A percentile compares a stretch with the other conserved stretches of the same genome.
Conservation (phyloP, 768 basidiomycete genomes). For the Russula earlei region DNA sequence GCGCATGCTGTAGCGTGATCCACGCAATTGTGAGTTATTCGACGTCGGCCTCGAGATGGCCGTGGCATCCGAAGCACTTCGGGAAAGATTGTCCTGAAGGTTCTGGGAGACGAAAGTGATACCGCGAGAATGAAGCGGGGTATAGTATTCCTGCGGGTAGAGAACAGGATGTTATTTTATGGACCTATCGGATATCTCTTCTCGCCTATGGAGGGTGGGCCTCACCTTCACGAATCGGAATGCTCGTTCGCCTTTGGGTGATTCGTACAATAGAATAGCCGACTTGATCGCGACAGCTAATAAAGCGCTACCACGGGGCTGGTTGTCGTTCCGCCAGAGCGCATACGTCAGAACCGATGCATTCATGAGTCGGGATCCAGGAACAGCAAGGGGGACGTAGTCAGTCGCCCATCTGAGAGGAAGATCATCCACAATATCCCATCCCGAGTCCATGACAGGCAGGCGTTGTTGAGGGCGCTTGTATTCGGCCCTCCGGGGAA, state of each 20-base stretch:
- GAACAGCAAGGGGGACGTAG: constrained; percentile 65
- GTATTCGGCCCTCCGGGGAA: not conserved
- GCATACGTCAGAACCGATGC: constrained; percentile 56
- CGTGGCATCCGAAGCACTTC: constrained; percentile 35
- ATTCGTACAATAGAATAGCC: constrained; percentile 69
- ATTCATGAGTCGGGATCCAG: constrained; percentile 53
- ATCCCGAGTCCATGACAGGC: constrained; percentile 13
- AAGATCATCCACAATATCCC: constrained; percentile 68
- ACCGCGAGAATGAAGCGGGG: constrained; percentile 55
- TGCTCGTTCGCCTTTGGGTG: constrained; percentile 72
- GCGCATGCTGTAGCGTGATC: not conserved
- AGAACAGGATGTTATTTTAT: not conserved
- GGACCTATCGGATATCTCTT: not conserved
- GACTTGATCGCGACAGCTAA: constrained; percentile 71
- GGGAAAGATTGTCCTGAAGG: constrained; percentile 40
- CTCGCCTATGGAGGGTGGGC: not conserved
- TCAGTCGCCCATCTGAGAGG: constrained; percentile 84
- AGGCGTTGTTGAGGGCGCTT: not conserved
- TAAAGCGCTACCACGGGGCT: constrained; percentile 38
- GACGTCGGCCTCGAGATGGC: constrained; percentile 21
- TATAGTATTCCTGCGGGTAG: constrained; percentile 68
- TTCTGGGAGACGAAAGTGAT: constrained; percentile 64
- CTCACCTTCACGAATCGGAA: constrained; percentile 74
- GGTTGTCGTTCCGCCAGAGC: constrained; percentile 52
- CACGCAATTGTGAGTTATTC: constrained; percentile 13